Evolutionary conservation across 345 rosid species (phyloP).

Genomic region (Arabis alpina): DNA sequence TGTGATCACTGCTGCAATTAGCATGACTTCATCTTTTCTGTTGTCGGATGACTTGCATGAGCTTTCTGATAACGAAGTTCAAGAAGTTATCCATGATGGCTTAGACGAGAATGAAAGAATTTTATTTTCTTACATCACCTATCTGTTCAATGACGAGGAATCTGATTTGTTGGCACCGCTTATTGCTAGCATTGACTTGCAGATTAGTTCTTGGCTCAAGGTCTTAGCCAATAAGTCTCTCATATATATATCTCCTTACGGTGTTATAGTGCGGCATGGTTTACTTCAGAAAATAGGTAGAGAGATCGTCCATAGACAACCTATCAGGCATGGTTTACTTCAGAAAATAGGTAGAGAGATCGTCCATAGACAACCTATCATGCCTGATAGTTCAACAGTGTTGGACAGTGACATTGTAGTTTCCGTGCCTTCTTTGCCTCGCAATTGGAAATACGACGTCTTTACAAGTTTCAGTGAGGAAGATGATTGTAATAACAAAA

Average conservation of each 20-base stretch:
- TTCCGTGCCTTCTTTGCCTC: no score
- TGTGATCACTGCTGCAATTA: background rate
- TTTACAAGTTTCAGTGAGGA: no score
- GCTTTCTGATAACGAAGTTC: background rate
- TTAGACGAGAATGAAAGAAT: background rate
- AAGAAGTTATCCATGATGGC: background rate
- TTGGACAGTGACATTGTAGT: no score
- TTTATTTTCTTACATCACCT: constrained; percentile 12
- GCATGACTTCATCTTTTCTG: background rate
- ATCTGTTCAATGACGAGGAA: constrained; percentile 12
- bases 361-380: no score
- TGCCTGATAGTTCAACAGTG: no score
- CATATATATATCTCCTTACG: constrained; percentile 7
- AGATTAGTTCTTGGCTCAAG: background rate
- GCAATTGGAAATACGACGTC: no score
- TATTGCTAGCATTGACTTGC: constrained; percentile 10
- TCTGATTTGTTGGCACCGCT: constrained; percentile 5
- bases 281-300: background rate
- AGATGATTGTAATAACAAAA: no score
- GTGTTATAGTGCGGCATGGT: background rate
- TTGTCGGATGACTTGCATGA: background rate
- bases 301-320: background rate
- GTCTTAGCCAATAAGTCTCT: constrained; percentile 15
- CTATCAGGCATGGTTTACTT: background rate
- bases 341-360: background rate